These are phyloP conservation scores for Mimosa pudica DNA, from an alignment of 306 rosid species.

Conservation along the genomic window DNA sequence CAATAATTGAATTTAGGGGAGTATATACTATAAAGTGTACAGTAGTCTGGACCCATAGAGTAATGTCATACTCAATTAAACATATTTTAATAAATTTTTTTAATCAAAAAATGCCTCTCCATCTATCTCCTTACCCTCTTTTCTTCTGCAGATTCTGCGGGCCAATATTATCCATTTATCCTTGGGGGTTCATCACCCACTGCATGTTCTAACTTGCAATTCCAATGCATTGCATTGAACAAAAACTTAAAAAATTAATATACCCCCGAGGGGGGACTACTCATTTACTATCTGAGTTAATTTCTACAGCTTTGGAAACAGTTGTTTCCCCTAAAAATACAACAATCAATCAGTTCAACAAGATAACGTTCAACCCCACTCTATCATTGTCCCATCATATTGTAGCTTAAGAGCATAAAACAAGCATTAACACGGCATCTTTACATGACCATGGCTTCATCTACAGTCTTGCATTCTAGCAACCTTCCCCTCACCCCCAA, in stretches of 20 bases:
- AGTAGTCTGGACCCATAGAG: too few relatives aligned
- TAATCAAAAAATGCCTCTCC: too few relatives aligned
- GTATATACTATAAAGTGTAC: too few relatives aligned
- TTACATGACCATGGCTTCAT: conserved; percentile 37
- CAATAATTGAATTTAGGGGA: too few relatives aligned
- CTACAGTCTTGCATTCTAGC: conserved; percentile 31
- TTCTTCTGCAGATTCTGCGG: background rate
- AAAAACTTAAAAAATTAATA: too few relatives aligned
- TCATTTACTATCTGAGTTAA: too few relatives aligned
- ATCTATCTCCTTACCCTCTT: background rate
- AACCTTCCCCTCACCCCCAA: background rate
- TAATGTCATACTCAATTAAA: too few relatives aligned
- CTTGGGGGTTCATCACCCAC: background rate
- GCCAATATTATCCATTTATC: background rate
- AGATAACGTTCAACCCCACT: conserved; percentile 18
- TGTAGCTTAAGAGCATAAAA: conserved; percentile 14
- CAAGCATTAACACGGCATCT: conserved; percentile 22
- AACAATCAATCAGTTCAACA: conserved; percentile 21
- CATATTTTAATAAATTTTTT: too few relatives aligned
- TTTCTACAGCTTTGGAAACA: background rate
- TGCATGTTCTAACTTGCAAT: background rate
- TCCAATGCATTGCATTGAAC: too few relatives aligned
- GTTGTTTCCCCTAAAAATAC: background rate
- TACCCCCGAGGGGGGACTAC: too few relatives aligned
- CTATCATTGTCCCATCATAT: conserved; percentile 18